Conservation (phyloP, 805 yeast species). For the Zygoascus tannicola region DNA sequence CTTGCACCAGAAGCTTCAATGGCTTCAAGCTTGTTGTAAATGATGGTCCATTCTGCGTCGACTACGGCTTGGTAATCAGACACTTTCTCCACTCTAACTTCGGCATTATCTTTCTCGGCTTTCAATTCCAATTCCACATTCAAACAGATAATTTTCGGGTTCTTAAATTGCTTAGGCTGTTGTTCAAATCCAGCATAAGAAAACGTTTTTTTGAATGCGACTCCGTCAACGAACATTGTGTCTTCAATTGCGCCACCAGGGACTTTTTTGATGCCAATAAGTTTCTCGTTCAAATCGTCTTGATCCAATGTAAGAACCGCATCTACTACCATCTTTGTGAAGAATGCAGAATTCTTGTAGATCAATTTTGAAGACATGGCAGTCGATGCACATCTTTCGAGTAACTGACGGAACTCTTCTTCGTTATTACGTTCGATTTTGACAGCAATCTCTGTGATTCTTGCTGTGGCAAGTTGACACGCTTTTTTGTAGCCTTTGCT, state of each 20-base stretch:
- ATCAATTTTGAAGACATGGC: conserved; percentile 96
- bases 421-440: conserved; percentile 48
- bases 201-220: conserved; percentile 94
- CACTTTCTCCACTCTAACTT: conserved; percentile 90
- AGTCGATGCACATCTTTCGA: conserved; percentile 89
- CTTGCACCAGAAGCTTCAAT: conserved; percentile 81
- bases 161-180: conserved; percentile 76
- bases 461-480: conserved; percentile 61
- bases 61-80: conserved; percentile 91
- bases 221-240: conserved; percentile 81
- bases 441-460: conserved; percentile 65
- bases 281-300: conserved; percentile 73
- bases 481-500: conserved; percentile 84
- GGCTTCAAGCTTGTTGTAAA: conserved; percentile 73
- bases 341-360: conserved; percentile 76
- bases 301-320: conserved; percentile 84
- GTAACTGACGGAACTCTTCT: conserved; percentile 58
- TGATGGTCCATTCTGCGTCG: conserved; percentile 98
- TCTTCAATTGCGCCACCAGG: conserved; percentile 97
- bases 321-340: conserved; percentile 94
- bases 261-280: conserved; percentile 90
- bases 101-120: conserved; percentile 98
- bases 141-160: conserved; percentile 76
- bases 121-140: conserved; percentile 93
- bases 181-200: conserved; percentile 98